A percentile compares a stretch with the other conserved stretches of the same genome.
Evolutionary conservation across 2,329 filamentous ascomycete genomes (phyloP).

Genomic region (Botrytis paeoniae): DNA sequence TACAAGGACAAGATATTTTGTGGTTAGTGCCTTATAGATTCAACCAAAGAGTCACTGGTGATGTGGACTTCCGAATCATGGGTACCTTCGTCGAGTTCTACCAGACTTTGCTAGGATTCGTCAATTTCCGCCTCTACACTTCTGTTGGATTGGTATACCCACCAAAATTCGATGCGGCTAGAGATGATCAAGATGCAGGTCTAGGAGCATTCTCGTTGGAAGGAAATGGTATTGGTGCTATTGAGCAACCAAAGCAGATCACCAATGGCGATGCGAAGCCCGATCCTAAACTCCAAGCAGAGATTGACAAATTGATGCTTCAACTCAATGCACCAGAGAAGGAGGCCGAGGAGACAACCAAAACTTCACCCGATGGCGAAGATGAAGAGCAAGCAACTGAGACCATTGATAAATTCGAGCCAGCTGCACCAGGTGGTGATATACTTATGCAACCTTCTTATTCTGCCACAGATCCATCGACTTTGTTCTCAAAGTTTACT

Average conservation of each 20-base stretch:
- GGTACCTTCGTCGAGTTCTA: slow-evolving; percentile 99
- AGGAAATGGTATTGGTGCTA: slow-evolving; percentile 60
- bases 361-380: slow-evolving; percentile 35
- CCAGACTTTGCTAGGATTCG: slow-evolving; percentile 89
- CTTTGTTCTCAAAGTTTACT: slow-evolving; percentile 84
- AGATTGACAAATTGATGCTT: slow-evolving; percentile 66
- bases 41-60: slow-evolving; percentile 88
- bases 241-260: slow-evolving; percentile 52
- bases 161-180: slow-evolving; percentile 83
- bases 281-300: slow-evolving; percentile 61
- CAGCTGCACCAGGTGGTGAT: slow-evolving; percentile 79
- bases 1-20: slow-evolving; percentile 93
- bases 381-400: slow-evolving; percentile 52
- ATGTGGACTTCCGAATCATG: slow-evolving; percentile 99
- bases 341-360: slow-evolving; percentile 44
- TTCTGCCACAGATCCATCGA: slow-evolving; percentile 62
- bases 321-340: slow-evolving; percentile 59
- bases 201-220: slow-evolving; percentile 89
- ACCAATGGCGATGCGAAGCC: slow-evolving; percentile 51
- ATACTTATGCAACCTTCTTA: slow-evolving; percentile 74
- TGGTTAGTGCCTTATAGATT: slow-evolving; percentile 99
- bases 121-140: slow-evolving; percentile 95
- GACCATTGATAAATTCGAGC: slow-evolving; percentile 87
- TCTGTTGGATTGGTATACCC: slow-evolving; percentile 90
- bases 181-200: slow-evolving; percentile 87